Percentiles rank a stretch among this genome's conserved stretches.
Evolutionary conservation across 345 rosid genomes (phyloP).

Genomic region (Anastatica hierochuntica): DNA sequence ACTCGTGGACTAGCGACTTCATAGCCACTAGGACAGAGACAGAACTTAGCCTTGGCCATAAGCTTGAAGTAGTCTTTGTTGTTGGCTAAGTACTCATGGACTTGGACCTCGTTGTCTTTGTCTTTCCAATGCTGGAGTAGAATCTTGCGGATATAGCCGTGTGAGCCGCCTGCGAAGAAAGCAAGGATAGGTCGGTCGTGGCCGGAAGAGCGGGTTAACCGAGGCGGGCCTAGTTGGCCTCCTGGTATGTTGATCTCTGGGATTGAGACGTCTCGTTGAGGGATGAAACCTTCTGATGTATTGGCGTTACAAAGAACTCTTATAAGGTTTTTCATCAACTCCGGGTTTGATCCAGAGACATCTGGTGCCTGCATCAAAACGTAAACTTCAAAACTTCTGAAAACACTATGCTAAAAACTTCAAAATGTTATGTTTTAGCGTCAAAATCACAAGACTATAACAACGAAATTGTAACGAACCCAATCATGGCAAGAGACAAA

Average conservation of each 20-base stretch:
- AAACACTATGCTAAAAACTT: too few species aligned
- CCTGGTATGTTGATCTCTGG: slow-evolving; percentile 33
- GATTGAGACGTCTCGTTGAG: slow-evolving; percentile 34
- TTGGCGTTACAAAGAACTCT: slow-evolving; percentile 48
- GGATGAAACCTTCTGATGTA: slow-evolving; percentile 40
- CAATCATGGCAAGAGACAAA: slow-evolving; percentile 55
- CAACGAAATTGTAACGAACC: too few species aligned
- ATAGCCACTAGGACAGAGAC: slow-evolving; percentile 48
- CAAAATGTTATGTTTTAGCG: too few species aligned
- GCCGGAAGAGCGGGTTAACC: slow-evolving; percentile 4
- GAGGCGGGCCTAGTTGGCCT: slow-evolving; percentile 13
- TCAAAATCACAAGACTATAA: too few species aligned
- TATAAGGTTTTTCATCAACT: slow-evolving; percentile 25
- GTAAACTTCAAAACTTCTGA: neutral
- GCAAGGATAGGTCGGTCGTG: slow-evolving; percentile 31
- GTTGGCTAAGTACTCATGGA: slow-evolving; percentile 30
- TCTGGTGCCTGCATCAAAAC: slow-evolving; percentile 35
- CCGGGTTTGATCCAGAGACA: slow-evolving; percentile 17
- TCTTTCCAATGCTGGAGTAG: slow-evolving; percentile 35
- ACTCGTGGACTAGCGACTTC: slow-evolving; percentile 50
- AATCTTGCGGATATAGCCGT: slow-evolving; percentile 30
- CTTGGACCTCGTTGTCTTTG: slow-evolving; percentile 36
- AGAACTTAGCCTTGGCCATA: slow-evolving; percentile 36
- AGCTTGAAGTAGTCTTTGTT: slow-evolving; percentile 27
- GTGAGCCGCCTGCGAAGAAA: slow-evolving; percentile 42